These are phyloP conservation scores for Pyrus bretschneideri DNA, from an alignment of 306 rosid genomes.

Conservation along the genomic window DNA sequence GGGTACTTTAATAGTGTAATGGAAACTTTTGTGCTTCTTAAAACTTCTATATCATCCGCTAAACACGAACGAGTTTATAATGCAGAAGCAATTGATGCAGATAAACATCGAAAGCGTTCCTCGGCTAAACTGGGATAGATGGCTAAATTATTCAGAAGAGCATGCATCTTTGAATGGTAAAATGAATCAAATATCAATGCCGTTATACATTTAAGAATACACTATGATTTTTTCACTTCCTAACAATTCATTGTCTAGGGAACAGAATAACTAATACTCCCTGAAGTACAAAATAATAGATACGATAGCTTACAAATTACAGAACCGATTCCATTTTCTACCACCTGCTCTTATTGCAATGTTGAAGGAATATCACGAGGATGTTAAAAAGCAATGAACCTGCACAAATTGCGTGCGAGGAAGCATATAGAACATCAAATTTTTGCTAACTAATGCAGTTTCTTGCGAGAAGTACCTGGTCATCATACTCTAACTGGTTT, in stretches of 20 bases:
- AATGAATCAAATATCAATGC: conserved; percentile 1
- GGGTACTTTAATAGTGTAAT: background rate
- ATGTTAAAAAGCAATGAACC: conserved; percentile 28
- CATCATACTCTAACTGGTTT: conserved; percentile 72
- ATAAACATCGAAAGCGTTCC: background rate
- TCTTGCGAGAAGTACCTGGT: conserved; percentile 4
- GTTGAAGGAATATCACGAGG: conserved; percentile 26
- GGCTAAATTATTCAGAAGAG: background rate
- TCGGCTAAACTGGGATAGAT: no score
- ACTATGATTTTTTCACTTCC: conserved; percentile 20
- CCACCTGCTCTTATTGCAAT: conserved; percentile 38
- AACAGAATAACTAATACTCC: conserved; percentile 8
- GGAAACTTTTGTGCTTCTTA: background rate
- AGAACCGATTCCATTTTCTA: conserved; percentile 17
- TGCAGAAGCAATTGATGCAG: background rate
- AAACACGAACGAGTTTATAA: background rate
- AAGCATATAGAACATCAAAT: conserved; percentile 24
- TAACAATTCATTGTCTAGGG: conserved; percentile 4
- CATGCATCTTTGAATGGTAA: background rate
- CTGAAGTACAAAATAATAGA: conserved; percentile 20
- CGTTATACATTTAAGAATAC: conserved; percentile 7
- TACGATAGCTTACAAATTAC: conserved; percentile 18
- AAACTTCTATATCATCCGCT: background rate
- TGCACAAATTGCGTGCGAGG: conserved; percentile 17
- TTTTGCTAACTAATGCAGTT: conserved; percentile 28